phyloP scores from a whole-genome alignment of 331 rosid species.

The Quercus phellos region DNA sequence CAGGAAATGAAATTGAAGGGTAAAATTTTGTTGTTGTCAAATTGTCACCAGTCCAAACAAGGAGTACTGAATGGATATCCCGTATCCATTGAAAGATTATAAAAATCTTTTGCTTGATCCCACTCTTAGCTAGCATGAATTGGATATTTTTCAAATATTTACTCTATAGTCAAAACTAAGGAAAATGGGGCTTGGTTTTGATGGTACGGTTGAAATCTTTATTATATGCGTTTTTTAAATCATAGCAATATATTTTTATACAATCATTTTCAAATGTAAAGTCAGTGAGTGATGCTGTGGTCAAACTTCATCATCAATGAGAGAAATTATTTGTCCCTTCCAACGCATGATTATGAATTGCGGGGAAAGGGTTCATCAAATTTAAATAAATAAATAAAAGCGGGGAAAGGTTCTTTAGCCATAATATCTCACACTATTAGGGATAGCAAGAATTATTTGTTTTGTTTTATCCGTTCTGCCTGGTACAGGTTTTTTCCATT shows the following conservation, averaged over 20 bases:
- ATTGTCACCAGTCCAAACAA: conserved; percentile 1
- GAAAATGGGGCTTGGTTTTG: conserved; percentile 29
- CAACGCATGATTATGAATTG: neutral
- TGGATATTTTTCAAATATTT: neutral
- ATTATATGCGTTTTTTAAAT: neutral
- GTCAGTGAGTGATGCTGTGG: conserved; percentile 13
- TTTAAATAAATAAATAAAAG: neutral
- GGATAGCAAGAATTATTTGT: too few relatives aligned
- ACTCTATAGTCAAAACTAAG: conserved; percentile 16
- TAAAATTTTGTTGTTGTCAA: neutral
- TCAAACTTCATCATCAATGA: conserved; percentile 9
- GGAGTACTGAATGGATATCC: neutral
- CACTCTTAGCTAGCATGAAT: neutral
- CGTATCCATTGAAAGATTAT: neutral
- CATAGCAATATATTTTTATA: too few relatives aligned
- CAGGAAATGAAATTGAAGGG: neutral
- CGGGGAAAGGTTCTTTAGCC: neutral
- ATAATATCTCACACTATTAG: neutral
- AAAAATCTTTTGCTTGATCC: conserved; percentile 12
- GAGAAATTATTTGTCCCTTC: neutral
- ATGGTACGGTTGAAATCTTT: conserved; percentile 10
- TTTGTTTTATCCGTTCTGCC: too few relatives aligned
- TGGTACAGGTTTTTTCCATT: too few relatives aligned
- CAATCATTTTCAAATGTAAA: neutral
- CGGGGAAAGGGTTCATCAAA: neutral